Percentiles rank a stretch among this genome's conserved stretches.
Conservation (phyloP, 192 early-diverging fungal species). For the Phycomyces nitens region DNA sequence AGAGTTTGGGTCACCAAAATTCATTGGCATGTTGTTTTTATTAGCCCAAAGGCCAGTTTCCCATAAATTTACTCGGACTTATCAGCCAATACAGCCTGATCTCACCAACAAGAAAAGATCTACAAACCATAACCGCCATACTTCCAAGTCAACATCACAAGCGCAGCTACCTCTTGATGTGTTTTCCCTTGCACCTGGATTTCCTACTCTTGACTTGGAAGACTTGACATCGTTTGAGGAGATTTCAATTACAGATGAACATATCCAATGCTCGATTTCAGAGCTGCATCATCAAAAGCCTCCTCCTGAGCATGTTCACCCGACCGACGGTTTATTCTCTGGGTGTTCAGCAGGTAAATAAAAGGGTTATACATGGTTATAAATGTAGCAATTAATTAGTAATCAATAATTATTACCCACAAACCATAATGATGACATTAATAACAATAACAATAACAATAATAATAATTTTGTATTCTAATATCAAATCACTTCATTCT, state of each 20-base stretch:
- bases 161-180: neutral
- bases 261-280: slow-evolving; percentile 18
- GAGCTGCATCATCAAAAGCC: slow-evolving; percentile 21
- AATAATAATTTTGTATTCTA: too few relatives aligned
- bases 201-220: slow-evolving; percentile 1
- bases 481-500: neutral
- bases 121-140: neutral
- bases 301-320: slow-evolving; percentile 17
- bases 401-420: too few relatives aligned
- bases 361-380: neutral
- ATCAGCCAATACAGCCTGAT: neutral
- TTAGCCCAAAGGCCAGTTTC: neutral
- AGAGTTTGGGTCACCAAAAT: neutral
- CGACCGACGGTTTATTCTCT: neutral
- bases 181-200: slow-evolving; percentile 1
- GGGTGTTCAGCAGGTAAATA: neutral
- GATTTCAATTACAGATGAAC: slow-evolving; percentile 5
- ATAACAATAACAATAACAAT: too few relatives aligned
- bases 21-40: neutral
- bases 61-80: neutral
- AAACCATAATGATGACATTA: too few relatives aligned
- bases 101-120: neutral
- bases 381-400: too few relatives aligned
- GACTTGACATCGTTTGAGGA: neutral
- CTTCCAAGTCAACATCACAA: neutral